phyloP scores from a whole-genome alignment of 2,329 filamentous ascomycete species.

The Diplodia intermedia region DNA sequence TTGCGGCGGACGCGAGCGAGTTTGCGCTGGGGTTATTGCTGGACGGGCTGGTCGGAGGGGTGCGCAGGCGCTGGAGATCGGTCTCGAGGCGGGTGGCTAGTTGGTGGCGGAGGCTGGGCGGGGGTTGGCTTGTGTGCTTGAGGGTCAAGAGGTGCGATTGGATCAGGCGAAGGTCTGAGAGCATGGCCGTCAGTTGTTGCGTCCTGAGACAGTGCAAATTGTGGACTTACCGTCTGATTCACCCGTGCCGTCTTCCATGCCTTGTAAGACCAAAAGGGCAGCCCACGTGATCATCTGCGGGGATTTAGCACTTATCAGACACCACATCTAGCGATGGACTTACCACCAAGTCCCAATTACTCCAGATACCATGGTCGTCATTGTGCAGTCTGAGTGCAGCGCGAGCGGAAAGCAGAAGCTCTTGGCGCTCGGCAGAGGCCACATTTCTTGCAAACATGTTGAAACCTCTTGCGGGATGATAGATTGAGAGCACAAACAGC shows the following conservation, averaged over 20 bases:
- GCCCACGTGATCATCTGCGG: constrained; percentile 53
- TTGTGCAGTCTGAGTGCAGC: constrained; percentile 52
- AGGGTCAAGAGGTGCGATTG: constrained; percentile 34
- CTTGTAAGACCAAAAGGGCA: constrained; percentile 54
- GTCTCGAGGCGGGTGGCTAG: constrained; percentile 34
- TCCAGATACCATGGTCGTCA: constrained; percentile 53
- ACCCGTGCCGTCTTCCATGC: constrained; percentile 50
- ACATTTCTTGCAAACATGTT: constrained; percentile 50
- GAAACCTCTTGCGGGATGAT: constrained; percentile 52
- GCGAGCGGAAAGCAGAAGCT: constrained; percentile 52
- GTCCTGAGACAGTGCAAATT: background rate
- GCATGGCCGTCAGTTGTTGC: background rate
- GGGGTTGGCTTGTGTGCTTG: constrained; percentile 34
- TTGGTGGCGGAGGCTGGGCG: constrained; percentile 35
- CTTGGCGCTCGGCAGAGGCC: constrained; percentile 51
- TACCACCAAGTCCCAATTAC: constrained; percentile 53
- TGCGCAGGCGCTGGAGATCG: constrained; percentile 33
- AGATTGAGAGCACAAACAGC: constrained; percentile 54
- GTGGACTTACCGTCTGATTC: constrained; percentile 37
- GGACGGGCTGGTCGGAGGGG: constrained; percentile 30
- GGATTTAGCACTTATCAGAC: background rate
- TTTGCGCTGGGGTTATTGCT: constrained; percentile 11
- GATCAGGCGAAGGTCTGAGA: constrained; percentile 33
- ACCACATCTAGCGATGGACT: background rate
- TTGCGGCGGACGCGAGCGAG: background rate